Conservation (phyloP, 352 stramenopile genomes). For the Globisporangium megalacanthum region DNA sequence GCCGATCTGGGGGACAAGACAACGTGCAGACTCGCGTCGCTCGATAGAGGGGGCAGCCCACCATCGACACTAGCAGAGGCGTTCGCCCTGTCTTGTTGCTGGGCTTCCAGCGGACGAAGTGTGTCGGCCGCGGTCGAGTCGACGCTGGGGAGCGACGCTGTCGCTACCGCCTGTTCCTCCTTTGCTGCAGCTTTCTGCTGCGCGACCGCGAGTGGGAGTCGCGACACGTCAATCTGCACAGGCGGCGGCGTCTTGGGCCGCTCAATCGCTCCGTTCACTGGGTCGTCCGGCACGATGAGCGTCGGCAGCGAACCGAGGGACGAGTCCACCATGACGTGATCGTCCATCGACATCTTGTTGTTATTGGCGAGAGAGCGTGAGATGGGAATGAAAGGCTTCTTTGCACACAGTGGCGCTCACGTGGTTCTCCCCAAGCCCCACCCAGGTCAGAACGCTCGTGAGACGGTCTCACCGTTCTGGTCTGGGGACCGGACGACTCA, state of each 20-base stretch:
- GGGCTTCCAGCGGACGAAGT: no score
- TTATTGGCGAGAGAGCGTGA: no score
- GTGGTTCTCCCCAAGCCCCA: no score
- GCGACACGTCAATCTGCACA: constrained; percentile 17
- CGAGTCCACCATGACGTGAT: constrained; percentile 12
- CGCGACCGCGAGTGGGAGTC: constrained; percentile 4
- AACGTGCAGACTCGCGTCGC: not conserved
- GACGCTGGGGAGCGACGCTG: not conserved
- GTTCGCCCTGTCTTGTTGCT: no score
- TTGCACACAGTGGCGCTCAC: no score
- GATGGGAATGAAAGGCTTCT: no score
- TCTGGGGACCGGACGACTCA: no score
- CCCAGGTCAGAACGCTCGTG: no score
- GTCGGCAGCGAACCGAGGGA: constrained; percentile 43
- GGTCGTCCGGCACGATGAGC: constrained; percentile 68
- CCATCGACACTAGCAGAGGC: not conserved
- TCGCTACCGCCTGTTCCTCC: not conserved
- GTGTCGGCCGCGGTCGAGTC: not conserved
- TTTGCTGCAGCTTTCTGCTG: not conserved
- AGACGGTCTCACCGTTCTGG: no score
- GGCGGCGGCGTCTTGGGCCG: constrained; percentile 49
- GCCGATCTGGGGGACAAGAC: not conserved
- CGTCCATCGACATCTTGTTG: not conserved
- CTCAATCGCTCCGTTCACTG: constrained; percentile 56
- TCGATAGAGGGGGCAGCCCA: not conserved